Evolutionary conservation across 2,329 filamentous ascomycete species (phyloP).

Genomic region (Penicillium nordicum): DNA sequence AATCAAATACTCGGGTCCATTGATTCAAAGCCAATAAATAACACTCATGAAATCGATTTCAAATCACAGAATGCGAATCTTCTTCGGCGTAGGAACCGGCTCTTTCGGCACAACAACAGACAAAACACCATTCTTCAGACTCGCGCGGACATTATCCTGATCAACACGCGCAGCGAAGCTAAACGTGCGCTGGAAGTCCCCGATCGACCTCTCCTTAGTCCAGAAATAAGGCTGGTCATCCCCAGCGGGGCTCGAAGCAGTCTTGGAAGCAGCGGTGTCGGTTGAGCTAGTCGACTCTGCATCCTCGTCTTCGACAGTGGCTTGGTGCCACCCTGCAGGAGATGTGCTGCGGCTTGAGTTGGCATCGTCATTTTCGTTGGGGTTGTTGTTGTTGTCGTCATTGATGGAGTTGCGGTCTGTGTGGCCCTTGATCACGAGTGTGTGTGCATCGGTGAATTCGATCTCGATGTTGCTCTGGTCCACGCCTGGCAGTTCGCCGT

Average conservation of each 20-base stretch:
- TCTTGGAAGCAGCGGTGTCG: conserved; percentile 6
- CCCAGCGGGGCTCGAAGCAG: conserved; percentile 11
- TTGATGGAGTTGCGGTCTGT: conserved; percentile 34
- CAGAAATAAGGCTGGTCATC: conserved; percentile 47
- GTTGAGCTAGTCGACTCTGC: conserved; percentile 8
- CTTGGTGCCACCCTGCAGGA: conserved; percentile 35
- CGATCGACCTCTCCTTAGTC: conserved; percentile 56
- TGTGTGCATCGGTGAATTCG: conserved; percentile 46
- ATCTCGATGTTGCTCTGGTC: conserved; percentile 45
- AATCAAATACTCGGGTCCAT: neutral
- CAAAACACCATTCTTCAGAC: conserved; percentile 57
- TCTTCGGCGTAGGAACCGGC: conserved; percentile 47
- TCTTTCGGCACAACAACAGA: conserved; percentile 56
- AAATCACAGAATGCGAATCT: conserved; percentile 52
- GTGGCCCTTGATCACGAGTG: conserved; percentile 44
- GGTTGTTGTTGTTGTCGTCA: neutral
- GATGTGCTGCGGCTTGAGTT: conserved; percentile 23
- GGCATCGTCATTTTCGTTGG: neutral
- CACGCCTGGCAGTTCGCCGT: conserved; percentile 47
- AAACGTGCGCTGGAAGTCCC: conserved; percentile 57
- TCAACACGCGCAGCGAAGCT: conserved; percentile 55
- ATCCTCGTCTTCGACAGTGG: conserved; percentile 50
- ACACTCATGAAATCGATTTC: neutral
- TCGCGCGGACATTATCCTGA: conserved; percentile 57
- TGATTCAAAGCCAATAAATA: neutral